Percentiles rank a stretch among this genome's conserved stretches.
phyloP scores from a whole-genome alignment of 2,329 filamentous ascomycete genomes.

The Paraphaeosphaeria minitans region DNA sequence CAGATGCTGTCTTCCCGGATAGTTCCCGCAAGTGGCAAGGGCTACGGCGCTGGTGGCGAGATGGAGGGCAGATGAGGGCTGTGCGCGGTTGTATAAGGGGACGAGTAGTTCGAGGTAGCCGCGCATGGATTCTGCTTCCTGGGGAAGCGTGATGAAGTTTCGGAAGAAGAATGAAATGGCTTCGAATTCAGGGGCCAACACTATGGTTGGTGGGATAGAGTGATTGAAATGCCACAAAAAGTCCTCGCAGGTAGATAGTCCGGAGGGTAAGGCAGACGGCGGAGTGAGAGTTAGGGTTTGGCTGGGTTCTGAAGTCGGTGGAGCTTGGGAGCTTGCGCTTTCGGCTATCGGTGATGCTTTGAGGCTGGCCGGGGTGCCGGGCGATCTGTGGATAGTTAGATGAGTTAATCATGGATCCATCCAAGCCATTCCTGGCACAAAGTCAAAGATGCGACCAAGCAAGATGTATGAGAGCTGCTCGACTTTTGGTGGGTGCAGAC shows the following conservation, averaged over 20 bases:
- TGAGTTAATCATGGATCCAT: neutral
- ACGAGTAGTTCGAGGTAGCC: constrained; percentile 47
- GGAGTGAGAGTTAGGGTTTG: constrained; percentile 26
- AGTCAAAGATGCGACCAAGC: too few species aligned
- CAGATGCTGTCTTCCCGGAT: constrained; percentile 42
- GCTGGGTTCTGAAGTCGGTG: constrained; percentile 10
- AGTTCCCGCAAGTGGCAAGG: constrained; percentile 46
- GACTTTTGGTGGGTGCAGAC: too few species aligned
- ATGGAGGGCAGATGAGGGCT: constrained; percentile 45
- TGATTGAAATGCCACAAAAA: constrained; percentile 40
- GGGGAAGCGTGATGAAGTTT: constrained; percentile 47
- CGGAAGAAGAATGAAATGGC: constrained; percentile 50
- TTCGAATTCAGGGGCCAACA: constrained; percentile 42
- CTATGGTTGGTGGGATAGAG: constrained; percentile 32
- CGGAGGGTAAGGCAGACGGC: constrained; percentile 22
- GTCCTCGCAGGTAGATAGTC: constrained; percentile 29
- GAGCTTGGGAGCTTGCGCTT: constrained; percentile 11
- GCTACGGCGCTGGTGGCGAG: constrained; percentile 48
- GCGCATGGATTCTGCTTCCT: constrained; percentile 44
- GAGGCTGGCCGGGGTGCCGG: constrained; percentile 25
- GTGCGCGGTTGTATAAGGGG: constrained; percentile 44
- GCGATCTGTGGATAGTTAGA: constrained; percentile 29
- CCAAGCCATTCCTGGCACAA: too few species aligned
- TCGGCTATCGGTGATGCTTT: constrained; percentile 16
- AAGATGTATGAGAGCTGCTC: too few species aligned